Evolutionary conservation across 495 filamentous ascomycete species (phyloP).

Genomic region (Cetradonia linearis): DNA sequence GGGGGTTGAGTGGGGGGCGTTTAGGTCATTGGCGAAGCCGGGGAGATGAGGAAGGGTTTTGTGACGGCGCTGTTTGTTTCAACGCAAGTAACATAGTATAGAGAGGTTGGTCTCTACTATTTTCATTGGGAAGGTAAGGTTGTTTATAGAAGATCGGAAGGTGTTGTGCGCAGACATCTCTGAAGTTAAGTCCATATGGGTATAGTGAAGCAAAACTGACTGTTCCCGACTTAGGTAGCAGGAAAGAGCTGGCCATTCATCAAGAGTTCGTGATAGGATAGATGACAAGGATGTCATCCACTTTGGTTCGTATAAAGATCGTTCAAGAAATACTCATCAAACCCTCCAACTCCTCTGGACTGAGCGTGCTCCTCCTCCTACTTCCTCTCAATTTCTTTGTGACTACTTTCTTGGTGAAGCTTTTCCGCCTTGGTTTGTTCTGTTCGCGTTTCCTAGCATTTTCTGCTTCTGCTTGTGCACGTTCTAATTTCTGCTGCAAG

Average conservation of each 20-base stretch:
- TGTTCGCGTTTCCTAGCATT: constrained; percentile 33
- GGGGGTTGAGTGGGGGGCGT: background rate
- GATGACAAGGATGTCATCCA: background rate
- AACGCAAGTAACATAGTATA: background rate
- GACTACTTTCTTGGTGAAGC: constrained; percentile 33
- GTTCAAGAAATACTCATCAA: constrained; percentile 36
- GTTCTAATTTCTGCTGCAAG: constrained; percentile 38
- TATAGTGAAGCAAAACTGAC: background rate
- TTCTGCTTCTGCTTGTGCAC: constrained; percentile 38
- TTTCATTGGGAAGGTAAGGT: background rate
- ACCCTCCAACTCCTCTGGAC: constrained; percentile 60
- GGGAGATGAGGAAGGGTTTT: background rate
- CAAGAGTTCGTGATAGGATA: background rate
- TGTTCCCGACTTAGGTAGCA: background rate
- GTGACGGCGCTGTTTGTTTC: background rate
- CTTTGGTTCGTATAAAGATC: background rate
- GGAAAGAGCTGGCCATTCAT: background rate
- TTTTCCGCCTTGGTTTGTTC: constrained; percentile 37
- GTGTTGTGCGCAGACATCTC: too few relatives aligned
- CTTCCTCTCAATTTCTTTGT: constrained; percentile 36
- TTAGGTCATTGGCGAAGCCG: background rate
- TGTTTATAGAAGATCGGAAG: too few relatives aligned
- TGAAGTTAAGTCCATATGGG: background rate
- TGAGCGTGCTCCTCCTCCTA: constrained; percentile 59
- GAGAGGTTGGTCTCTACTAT: background rate